Base-by-base conservation (phyloP, 345 rosid genomes). In the Triadica sebifera region DNA sequence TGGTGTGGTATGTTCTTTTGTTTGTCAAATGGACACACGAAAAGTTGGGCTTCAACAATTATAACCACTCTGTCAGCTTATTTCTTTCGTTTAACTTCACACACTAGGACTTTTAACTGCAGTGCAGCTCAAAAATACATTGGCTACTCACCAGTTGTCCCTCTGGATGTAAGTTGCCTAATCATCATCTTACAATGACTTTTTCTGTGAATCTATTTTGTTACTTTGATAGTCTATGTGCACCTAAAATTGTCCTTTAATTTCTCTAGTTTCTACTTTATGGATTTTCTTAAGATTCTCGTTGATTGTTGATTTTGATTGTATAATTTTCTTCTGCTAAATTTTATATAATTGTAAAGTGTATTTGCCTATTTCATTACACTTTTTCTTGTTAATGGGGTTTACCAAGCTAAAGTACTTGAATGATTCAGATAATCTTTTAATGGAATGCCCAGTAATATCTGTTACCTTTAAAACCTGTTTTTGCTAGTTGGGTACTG, bases 21-120 rank as follows among this genome's bases (percentile, higher is more conserved):
- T 79, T 89, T 71, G 69, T 78, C 67, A 87, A 88, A 75, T 83
- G 88, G 92, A 80, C 78, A 34, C 72, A 77, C 52, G 89, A 87
- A 57, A 86, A 85, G 75, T 78, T 85, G 76, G 87, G 81, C 38
- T 75, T 79, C 63, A 70, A 43, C 71, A 81, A 67, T 65, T 76
- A 78, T 71, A 84, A 74, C 65, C 82, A 79, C 78, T 78, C 59
- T 82, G 57, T 82, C 91, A 75, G 82, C 89, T 67, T 79, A 69
- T 65, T 87, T 87, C 76, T 65, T 89, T 77, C 85, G 85, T 68
- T 55, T 89, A 79, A 91, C 95, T 82, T 85, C 91, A 41, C 82
- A 86, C 62, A 87, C 85, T 49, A 87, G 97, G 83, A 91, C 97
- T 77, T 91, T 92, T 77, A 89, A 89, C 79, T 87, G 95, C 87